These are phyloP conservation scores for Mycosphaerelloides madeirae DNA, from an alignment of 2,329 filamentous ascomycete genomes.

Conservation along the genomic window DNA sequence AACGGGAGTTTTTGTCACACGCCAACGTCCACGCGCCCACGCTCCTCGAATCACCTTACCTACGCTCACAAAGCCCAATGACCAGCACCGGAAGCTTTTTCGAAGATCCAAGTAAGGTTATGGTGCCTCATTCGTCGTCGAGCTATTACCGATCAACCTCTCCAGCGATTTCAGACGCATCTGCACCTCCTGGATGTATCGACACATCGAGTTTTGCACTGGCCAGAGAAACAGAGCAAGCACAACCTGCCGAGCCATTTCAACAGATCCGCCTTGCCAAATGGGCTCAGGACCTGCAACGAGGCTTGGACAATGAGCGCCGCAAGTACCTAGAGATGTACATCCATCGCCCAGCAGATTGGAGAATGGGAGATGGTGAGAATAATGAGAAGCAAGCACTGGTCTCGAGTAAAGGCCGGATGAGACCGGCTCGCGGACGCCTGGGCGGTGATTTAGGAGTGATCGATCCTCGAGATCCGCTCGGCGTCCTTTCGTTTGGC, in stretches of 20 bases:
- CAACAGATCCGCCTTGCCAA: slow-evolving; percentile 69
- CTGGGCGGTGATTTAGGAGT: slow-evolving; percentile 34
- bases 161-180: slow-evolving; percentile 21
- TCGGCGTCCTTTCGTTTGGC: slow-evolving; percentile 68
- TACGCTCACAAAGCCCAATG: slow-evolving; percentile 19
- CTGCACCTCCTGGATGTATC: slow-evolving; percentile 10
- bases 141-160: slow-evolving; percentile 34
- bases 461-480: slow-evolving; percentile 64
- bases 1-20: slow-evolving; percentile 30
- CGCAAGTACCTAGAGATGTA: slow-evolving; percentile 61
- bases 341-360: slow-evolving; percentile 53
- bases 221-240: slow-evolving; percentile 45
- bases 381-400: slow-evolving; percentile 19
- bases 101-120: slow-evolving; percentile 28
- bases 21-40: slow-evolving; percentile 23
- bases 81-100: slow-evolving; percentile 25
- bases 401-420: slow-evolving; percentile 21
- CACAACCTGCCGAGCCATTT: slow-evolving; percentile 55
- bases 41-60: slow-evolving; percentile 19
- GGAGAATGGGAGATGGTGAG: slow-evolving; percentile 53
- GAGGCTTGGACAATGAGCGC: slow-evolving; percentile 69
- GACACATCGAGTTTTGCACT: slow-evolving; percentile 47
- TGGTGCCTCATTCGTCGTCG: slow-evolving; percentile 27
- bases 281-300: slow-evolving; percentile 78
- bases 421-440: slow-evolving; percentile 27